Evolutionary conservation across 148 eudicot genomes (phyloP).

Genomic region (Silene conica): DNA sequence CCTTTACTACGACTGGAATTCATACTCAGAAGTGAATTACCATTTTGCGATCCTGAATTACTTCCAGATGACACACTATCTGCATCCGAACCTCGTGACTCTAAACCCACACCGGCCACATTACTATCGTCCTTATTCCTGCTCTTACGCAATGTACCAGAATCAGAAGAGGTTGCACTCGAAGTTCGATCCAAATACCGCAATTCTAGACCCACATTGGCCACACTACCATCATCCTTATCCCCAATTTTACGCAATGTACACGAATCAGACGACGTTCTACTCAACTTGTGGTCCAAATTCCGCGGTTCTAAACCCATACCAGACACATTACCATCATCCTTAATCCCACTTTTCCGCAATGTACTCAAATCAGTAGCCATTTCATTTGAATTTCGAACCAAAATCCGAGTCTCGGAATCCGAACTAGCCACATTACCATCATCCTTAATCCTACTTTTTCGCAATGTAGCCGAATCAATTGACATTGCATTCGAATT

Average conservation of each 20-base stretch:
- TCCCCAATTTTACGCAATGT: not conserved
- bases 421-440: not conserved
- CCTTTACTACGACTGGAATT: constrained; percentile 16
- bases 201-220: too few species aligned
- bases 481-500: not conserved
- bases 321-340: not conserved
- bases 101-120: constrained; percentile 30
- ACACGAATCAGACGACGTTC: not conserved
- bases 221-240: not conserved
- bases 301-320: not conserved
- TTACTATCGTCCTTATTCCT: constrained; percentile 3
- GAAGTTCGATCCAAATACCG: not conserved
- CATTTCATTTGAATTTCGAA: not conserved
- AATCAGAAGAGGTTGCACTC: constrained; percentile 8
- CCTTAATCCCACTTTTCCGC: not conserved
- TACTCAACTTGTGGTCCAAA: not conserved
- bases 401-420: not conserved
- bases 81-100: constrained; percentile 38
- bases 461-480: not conserved
- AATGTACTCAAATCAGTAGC: too few species aligned
- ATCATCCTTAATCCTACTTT: not conserved
- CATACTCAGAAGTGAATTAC: constrained; percentile 18
- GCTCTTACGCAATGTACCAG: constrained; percentile 13
- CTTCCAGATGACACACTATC: constrained; percentile 55
- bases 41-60: constrained; percentile 20